These are phyloP conservation scores for Mycogone perniciosa DNA, from an alignment of 2,329 filamentous ascomycete genomes.

Conservation along the genomic window DNA sequence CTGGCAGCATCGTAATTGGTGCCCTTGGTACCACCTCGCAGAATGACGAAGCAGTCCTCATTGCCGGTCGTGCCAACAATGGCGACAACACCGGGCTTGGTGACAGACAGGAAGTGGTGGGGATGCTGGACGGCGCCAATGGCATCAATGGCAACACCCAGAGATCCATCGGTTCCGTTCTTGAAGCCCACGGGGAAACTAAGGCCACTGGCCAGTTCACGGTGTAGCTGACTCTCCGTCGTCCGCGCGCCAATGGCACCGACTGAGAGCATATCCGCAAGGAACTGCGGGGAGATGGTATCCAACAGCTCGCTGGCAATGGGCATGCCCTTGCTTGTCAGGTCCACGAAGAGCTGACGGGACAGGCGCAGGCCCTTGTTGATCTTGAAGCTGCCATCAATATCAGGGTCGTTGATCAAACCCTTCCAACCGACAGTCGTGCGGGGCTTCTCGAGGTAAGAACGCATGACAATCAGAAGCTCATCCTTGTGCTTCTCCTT, in stretches of 20 bases:
- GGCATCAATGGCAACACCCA: conserved; percentile 88
- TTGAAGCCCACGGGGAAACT: conserved; percentile 99
- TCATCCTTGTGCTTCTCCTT: conserved; percentile 87
- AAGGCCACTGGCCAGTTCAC: conserved; percentile 86
- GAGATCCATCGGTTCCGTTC: conserved; percentile 91
- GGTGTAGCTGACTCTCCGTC: conserved; percentile 91
- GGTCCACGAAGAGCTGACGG: conserved; percentile 85
- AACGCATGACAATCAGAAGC: conserved; percentile 92
- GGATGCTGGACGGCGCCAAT: conserved; percentile 88
- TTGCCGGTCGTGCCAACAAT: conserved; percentile 94
- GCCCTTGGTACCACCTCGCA: conserved; percentile 85
- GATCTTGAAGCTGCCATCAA: conserved; percentile 98
- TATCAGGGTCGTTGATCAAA: conserved; percentile 95
- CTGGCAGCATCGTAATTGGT: conserved; percentile 89
- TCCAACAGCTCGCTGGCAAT: conserved; percentile 97
- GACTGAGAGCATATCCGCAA: conserved; percentile 84
- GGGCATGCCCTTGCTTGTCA: conserved; percentile 89
- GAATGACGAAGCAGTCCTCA: conserved; percentile 93
- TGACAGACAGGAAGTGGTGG: conserved; percentile 95
- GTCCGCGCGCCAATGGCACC: conserved; percentile 94
- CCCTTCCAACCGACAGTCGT: conserved; percentile 99
- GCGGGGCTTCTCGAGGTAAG: conserved; percentile 96
- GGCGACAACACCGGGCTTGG: conserved; percentile 89
- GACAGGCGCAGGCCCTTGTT: conserved; percentile 90
- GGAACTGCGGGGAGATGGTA: conserved; percentile 94